Percentiles rank a stretch among this genome's conserved stretches.
phyloP scores from a whole-genome alignment of 2,329 filamentous ascomycete genomes.

The Aspergillus ustus region DNA sequence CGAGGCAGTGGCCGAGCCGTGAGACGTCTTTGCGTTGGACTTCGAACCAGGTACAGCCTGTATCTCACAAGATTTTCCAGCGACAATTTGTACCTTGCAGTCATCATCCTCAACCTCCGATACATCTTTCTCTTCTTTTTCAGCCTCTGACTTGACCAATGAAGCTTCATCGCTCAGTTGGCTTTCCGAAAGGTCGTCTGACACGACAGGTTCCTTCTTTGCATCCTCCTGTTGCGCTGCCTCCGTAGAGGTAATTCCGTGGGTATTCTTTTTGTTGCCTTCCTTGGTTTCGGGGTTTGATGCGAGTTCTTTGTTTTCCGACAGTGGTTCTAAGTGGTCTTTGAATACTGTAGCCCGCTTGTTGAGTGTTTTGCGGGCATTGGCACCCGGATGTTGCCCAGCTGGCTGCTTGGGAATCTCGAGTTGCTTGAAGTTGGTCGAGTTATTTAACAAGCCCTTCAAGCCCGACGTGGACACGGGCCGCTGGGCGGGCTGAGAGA shows the following conservation, averaged over 20 bases:
- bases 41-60: constrained; percentile 10
- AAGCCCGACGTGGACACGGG: constrained; percentile 50
- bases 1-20: constrained; percentile 27
- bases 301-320: constrained; percentile 34
- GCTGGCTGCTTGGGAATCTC: constrained; percentile 40
- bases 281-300: constrained; percentile 31
- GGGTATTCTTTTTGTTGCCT: constrained; percentile 24
- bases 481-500: constrained; percentile 66
- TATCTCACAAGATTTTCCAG: constrained; percentile 11
- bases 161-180: constrained; percentile 26
- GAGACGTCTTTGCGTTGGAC: constrained; percentile 17
- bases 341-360: constrained; percentile 63
- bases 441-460: constrained; percentile 44
- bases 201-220: constrained; percentile 20
- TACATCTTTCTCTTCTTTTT: constrained; percentile 33
- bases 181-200: constrained; percentile 19
- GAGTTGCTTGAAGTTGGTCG: constrained; percentile 35
- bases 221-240: constrained; percentile 19
- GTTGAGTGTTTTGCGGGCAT: constrained; percentile 52
- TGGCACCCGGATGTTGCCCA: constrained; percentile 38
- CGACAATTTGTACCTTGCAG: constrained; percentile 29
- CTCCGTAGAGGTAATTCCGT: constrained; percentile 17
- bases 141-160: constrained; percentile 31
- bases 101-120: constrained; percentile 32
- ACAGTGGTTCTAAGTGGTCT: constrained; percentile 48